Conservation (phyloP, 257 asterid genomes). For the Galeopsis tetrahit region DNA sequence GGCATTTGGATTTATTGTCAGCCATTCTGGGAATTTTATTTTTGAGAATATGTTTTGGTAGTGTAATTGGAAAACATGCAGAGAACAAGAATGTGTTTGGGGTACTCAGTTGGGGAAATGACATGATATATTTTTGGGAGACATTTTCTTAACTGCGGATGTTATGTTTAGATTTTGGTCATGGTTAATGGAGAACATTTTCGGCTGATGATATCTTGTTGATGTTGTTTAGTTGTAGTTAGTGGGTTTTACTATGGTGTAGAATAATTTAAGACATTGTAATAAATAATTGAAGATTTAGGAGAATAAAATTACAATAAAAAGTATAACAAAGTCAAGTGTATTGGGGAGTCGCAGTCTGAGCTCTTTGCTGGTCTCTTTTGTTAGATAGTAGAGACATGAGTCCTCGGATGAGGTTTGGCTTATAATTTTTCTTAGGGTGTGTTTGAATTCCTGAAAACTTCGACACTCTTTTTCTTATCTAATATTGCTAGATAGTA, state of each 20-base stretch:
- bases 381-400: not conserved
- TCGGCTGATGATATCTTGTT: not conserved
- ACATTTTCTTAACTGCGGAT: not conserved
- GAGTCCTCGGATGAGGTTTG: not conserved
- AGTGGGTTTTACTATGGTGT: not conserved
- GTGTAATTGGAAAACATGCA: not conserved
- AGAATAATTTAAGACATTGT: not conserved
- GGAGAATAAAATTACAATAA: not conserved
- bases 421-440: not conserved
- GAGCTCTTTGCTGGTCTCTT: not conserved
- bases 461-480: not conserved
- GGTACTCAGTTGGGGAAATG: not conserved
- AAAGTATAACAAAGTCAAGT: not conserved
- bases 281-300: not conserved
- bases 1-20: not conserved
- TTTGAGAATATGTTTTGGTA: not conserved
- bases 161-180: not conserved
- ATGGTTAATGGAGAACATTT: not conserved
- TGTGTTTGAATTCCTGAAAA: not conserved
- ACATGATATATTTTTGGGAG: not conserved
- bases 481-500: not conserved
- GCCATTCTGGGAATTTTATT: not conserved
- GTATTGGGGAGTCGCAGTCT: not conserved
- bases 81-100: not conserved
- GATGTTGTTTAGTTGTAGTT: not conserved